phyloP scores from a whole-genome alignment of 2,329 filamentous ascomycete species.

The Alternaria longipes region DNA sequence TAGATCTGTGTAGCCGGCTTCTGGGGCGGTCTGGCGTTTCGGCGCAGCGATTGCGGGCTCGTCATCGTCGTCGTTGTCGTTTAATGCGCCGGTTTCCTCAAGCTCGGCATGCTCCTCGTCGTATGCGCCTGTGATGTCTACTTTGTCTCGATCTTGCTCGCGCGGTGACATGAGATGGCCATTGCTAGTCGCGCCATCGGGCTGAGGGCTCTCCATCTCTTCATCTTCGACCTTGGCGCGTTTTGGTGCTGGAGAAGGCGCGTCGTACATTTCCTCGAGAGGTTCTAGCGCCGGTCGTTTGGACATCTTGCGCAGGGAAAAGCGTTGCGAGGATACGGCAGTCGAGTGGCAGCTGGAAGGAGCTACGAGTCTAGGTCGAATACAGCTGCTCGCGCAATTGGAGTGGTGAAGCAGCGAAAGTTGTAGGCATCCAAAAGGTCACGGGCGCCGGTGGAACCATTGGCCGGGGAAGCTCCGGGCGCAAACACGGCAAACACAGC shows the following conservation, averaged over 20 bases:
- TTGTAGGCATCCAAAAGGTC: slow-evolving; percentile 32
- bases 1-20: slow-evolving; percentile 90
- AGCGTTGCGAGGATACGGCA: background rate
- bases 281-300: slow-evolving; percentile 59
- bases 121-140: slow-evolving; percentile 49
- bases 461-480: slow-evolving; percentile 28
- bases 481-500: slow-evolving; percentile 41
- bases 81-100: slow-evolving; percentile 47
- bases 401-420: slow-evolving; percentile 15
- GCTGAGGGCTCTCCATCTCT: slow-evolving; percentile 44
- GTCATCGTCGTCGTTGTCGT: slow-evolving; percentile 46
- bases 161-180: slow-evolving; percentile 43
- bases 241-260: slow-evolving; percentile 60
- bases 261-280: slow-evolving; percentile 53
- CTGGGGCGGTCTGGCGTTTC: slow-evolving; percentile 77
- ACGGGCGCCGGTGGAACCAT: slow-evolving; percentile 28
- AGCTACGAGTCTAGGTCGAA: background rate
- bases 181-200: slow-evolving; percentile 38
- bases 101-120: slow-evolving; percentile 50
- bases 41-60: slow-evolving; percentile 56
- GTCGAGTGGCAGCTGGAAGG: background rate
- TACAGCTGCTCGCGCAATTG: background rate
- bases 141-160: slow-evolving; percentile 34
- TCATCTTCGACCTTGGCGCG: slow-evolving; percentile 57
- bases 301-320: slow-evolving; percentile 47